phyloP scores from a whole-genome alignment of 768 basidiomycete genomes.

The Melanogaster broomeanus region DNA sequence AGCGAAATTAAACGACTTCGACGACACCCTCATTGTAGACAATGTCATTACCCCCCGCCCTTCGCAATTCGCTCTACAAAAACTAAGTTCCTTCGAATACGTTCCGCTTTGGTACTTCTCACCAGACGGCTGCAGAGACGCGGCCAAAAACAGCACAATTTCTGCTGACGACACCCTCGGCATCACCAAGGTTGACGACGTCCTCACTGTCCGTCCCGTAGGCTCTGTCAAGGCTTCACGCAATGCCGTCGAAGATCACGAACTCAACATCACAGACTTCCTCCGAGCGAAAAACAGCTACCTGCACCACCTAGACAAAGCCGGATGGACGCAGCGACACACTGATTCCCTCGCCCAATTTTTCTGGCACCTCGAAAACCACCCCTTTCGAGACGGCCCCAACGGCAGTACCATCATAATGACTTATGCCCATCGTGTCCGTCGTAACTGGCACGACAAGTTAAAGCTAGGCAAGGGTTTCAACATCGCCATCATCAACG shows the following conservation, averaged over 20 bases:
- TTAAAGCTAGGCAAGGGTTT: background rate
- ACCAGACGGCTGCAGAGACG: background rate
- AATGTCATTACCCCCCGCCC: no score
- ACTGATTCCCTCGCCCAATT: no score
- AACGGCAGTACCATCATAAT: background rate
- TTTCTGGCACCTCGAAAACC: no score
- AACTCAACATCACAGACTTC: no score
- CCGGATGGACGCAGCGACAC: background rate
- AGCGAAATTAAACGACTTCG: background rate
- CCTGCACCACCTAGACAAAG: background rate
- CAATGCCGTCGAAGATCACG: no score
- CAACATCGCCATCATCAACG: constrained; percentile 3
- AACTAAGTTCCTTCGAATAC: background rate
- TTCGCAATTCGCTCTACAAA: constrained; percentile 7
- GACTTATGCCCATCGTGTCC: no score
- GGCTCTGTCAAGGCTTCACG: no score
- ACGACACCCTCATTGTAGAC: no score
- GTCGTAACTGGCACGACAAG: no score
- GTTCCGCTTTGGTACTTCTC: constrained; percentile 14
- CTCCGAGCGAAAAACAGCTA: no score
- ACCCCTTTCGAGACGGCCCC: background rate
- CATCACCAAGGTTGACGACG: constrained; percentile 6
- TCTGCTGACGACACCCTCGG: constrained; percentile 10
- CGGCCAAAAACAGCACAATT: background rate
- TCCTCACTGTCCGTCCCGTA: constrained; percentile 7